Percentiles rank a stretch among this genome's conserved stretches.
Evolutionary conservation across 2,329 filamentous ascomycete species (phyloP).

Genomic region (Davidsoniella australis): DNA sequence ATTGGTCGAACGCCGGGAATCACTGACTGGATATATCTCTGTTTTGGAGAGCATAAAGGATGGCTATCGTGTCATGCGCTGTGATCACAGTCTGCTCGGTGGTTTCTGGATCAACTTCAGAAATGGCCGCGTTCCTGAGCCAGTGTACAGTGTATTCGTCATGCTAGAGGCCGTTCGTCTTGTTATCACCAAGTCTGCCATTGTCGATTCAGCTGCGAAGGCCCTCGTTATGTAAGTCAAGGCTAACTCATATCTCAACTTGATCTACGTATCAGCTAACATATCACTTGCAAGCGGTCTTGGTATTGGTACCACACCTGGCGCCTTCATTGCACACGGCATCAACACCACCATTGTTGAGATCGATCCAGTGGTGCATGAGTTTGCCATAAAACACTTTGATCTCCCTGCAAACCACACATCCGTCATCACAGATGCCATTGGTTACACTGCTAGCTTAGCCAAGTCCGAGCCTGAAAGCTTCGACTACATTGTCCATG

Average conservation of each 20-base stretch:
- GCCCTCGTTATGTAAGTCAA: constrained; percentile 66
- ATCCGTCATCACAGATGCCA: constrained; percentile 67
- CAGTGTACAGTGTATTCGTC: constrained; percentile 89
- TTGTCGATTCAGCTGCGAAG: constrained; percentile 48
- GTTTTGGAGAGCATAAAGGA: constrained; percentile 60
- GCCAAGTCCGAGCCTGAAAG: constrained; percentile 26
- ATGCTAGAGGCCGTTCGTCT: constrained; percentile 87
- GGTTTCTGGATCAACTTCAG: constrained; percentile 62
- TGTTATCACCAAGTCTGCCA: constrained; percentile 39
- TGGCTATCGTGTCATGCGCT: constrained; percentile 68
- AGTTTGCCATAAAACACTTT: constrained; percentile 73
- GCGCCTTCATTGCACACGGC: constrained; percentile 70
- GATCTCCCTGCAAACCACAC: constrained; percentile 59
- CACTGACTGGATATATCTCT: constrained; percentile 79
- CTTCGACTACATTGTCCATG: constrained; percentile 91
- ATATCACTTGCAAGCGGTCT: constrained; percentile 44
- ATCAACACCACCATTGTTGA: constrained; percentile 90
- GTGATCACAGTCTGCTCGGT: constrained; percentile 84
- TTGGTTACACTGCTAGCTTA: constrained; percentile 42
- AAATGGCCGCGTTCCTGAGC: constrained; percentile 50
- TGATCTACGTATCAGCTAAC: constrained; percentile 1
- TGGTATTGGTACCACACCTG: constrained; percentile 80
- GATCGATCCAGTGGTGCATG: constrained; percentile 77
- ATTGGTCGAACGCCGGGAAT: constrained; percentile 68
- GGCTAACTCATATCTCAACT: not conserved